phyloP scores from a whole-genome alignment of 2,329 filamentous ascomycete genomes.

The Clonostachys byssicola region DNA sequence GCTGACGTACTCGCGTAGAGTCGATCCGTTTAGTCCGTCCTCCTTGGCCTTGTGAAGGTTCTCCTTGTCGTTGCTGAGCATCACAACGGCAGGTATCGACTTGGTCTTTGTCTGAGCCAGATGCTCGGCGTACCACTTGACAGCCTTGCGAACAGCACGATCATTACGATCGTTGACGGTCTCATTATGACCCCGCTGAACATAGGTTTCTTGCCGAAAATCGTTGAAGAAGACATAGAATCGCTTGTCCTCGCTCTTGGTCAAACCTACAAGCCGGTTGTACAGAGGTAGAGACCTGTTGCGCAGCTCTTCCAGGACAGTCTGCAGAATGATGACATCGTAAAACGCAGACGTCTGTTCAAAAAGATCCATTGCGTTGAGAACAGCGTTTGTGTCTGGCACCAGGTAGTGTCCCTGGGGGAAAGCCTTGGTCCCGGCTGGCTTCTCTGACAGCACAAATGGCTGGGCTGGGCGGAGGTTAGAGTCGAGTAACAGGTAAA shows the following conservation, averaged over 20 bases:
- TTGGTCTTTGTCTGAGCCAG: slow-evolving; percentile 60
- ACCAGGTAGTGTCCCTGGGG: slow-evolving; percentile 89
- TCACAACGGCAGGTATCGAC: slow-evolving; percentile 72
- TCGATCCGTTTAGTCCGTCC: slow-evolving; percentile 68
- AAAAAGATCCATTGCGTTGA: slow-evolving; percentile 96
- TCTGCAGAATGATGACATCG: slow-evolving; percentile 95
- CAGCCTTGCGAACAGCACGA: slow-evolving; percentile 79
- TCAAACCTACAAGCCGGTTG: slow-evolving; percentile 84
- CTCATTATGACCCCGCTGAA: slow-evolving; percentile 70
- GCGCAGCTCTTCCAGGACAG: slow-evolving; percentile 91
- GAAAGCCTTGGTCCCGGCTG: slow-evolving; percentile 77
- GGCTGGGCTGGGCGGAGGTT: slow-evolving; percentile 54
- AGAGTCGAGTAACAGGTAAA: no score
- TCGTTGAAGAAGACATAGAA: slow-evolving; percentile 99
- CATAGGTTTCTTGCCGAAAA: slow-evolving; percentile 88
- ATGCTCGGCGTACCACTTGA: slow-evolving; percentile 87
- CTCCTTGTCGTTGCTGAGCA: slow-evolving; percentile 90
- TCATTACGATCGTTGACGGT: slow-evolving; percentile 97
- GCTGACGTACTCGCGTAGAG: slow-evolving; percentile 73
- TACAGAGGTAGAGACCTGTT: slow-evolving; percentile 93
- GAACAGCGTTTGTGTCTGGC: slow-evolving; percentile 91
- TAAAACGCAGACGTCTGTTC: slow-evolving; percentile 89
- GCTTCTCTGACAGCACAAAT: slow-evolving; percentile 85
- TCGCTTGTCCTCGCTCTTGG: slow-evolving; percentile 92
- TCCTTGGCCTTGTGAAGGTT: slow-evolving; percentile 78